These are phyloP conservation scores for Fraxinus latifolia DNA, from an alignment of 305 asterid genomes.

Conservation along the genomic window DNA sequence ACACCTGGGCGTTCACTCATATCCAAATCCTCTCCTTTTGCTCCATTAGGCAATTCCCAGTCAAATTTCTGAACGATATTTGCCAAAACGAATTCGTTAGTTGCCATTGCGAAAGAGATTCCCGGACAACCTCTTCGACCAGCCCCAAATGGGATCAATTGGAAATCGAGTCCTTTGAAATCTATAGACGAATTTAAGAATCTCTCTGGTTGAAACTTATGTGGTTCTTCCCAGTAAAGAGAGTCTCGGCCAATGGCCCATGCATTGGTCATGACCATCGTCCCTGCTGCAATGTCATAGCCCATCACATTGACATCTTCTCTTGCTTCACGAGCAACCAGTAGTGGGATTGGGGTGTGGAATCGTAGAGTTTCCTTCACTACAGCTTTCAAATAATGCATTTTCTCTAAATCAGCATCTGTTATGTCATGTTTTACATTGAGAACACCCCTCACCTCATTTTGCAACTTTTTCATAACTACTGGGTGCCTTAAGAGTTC, in stretches of 20 bases:
- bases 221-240: neutral
- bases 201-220: constrained; percentile 1
- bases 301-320: constrained; percentile 1
- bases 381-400: constrained; percentile 24
- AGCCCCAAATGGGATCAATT: constrained; percentile 5
- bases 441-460: neutral
- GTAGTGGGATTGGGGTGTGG: constrained; percentile 3
- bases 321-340: constrained; percentile 1
- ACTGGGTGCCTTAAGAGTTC: neutral
- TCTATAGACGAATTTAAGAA: constrained; percentile 3
- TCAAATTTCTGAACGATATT: constrained; percentile 26
- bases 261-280: constrained; percentile 15
- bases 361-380: constrained; percentile 32
- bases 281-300: constrained; percentile 12
- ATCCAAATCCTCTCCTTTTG: neutral
- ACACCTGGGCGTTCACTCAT: constrained; percentile 21
- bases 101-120: constrained; percentile 3
- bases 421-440: neutral
- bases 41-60: constrained; percentile 23
- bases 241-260: constrained; percentile 13
- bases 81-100: constrained; percentile 3
- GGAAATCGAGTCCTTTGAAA: neutral
- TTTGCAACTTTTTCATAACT: constrained; percentile 3
- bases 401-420: neutral
- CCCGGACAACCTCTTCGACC: constrained; percentile 16